Evolutionary conservation across 2,329 filamentous ascomycete species (phyloP).

Genomic region (Fusarium sp.): DNA sequence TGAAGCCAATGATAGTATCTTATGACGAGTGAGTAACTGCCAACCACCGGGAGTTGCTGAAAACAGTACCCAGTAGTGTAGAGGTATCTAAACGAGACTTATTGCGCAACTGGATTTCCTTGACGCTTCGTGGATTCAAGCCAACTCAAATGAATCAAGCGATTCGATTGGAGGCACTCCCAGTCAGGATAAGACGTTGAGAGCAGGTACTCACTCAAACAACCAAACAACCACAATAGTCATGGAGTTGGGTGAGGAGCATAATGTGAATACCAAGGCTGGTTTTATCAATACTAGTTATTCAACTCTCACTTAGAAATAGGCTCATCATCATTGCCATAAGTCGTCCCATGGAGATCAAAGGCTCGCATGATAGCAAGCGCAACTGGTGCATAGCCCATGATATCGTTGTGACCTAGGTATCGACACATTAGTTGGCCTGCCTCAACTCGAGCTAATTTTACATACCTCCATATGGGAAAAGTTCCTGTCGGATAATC

Average conservation of each 20-base stretch:
- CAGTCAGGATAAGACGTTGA: background rate
- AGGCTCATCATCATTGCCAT: constrained; percentile 27
- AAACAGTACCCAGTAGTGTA: background rate
- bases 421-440: background rate
- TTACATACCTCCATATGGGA: constrained; percentile 65
- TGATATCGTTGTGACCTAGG: constrained; percentile 75
- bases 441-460: background rate
- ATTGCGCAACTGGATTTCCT: background rate
- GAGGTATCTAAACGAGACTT: background rate
- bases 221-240: background rate
- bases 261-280: background rate
- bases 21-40: background rate
- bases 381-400: constrained; percentile 71
- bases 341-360: constrained; percentile 54
- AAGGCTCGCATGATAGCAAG: constrained; percentile 75
- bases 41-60: background rate
- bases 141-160: background rate
- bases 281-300: background rate
- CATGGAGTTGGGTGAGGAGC: background rate
- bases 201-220: background rate
- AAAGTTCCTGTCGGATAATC: constrained; percentile 64
- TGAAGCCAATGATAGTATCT: background rate
- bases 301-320: background rate
- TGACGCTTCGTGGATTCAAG: background rate
- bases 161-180: background rate